Conservation (phyloP, 2,329 filamentous ascomycete genomes). For the Aspergillus sp. region DNA sequence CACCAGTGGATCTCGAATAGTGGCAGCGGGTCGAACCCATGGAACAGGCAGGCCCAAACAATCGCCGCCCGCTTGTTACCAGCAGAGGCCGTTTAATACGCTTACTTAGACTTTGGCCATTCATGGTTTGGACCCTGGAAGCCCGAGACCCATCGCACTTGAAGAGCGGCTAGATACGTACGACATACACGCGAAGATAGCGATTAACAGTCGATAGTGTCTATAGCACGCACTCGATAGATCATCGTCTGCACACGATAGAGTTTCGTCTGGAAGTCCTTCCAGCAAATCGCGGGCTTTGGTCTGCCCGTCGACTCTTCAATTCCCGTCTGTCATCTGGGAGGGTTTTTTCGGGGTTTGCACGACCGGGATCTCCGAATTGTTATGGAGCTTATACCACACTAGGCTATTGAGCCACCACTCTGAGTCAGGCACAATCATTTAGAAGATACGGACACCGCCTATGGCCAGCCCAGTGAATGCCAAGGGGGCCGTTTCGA, state of each 20-base stretch:
- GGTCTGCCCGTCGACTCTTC: not conserved
- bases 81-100: not conserved
- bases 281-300: not conserved
- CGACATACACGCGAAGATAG: not conserved
- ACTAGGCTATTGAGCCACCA: not conserved
- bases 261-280: not conserved
- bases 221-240: not conserved
- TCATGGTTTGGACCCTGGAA: not conserved
- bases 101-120: slow-evolving; percentile 9
- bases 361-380: not conserved
- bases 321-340: not conserved
- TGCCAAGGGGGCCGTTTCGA: not conserved
- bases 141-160: not conserved
- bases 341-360: not conserved
- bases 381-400: not conserved
- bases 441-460: not conserved
- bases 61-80: not conserved
- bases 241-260: slow-evolving; percentile 4
- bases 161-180: not conserved
- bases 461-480: not conserved
- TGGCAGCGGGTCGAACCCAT: slow-evolving; percentile 4
- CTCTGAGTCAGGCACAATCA: not conserved
- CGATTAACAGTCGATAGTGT: not conserved
- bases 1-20: not conserved
- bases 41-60: slow-evolving; percentile 1